phyloP scores from a whole-genome alignment of 2,329 filamentous ascomycete genomes.

The Colletotrichum trifolii region DNA sequence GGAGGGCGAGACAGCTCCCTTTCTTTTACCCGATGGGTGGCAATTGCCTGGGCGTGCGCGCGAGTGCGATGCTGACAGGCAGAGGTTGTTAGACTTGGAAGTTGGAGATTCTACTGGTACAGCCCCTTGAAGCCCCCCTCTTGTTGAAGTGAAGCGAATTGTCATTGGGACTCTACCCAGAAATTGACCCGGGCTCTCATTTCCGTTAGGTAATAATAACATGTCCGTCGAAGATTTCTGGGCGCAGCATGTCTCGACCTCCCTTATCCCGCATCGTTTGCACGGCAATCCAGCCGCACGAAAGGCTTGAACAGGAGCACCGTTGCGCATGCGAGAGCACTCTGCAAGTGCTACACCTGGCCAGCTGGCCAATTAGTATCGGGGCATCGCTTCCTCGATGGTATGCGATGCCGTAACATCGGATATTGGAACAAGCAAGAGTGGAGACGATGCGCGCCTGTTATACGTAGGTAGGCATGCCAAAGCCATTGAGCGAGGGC shows the following conservation, averaged over 20 bases:
- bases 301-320: constrained; percentile 22
- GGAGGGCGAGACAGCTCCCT: constrained; percentile 10
- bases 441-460: constrained; percentile 19
- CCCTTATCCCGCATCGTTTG: not conserved
- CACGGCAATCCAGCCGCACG: constrained; percentile 25
- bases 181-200: not conserved
- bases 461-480: constrained; percentile 10
- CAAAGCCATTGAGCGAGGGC: not conserved
- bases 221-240: constrained; percentile 4
- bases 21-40: constrained; percentile 12
- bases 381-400: constrained; percentile 32
- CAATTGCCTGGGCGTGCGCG: constrained; percentile 23
- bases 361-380: constrained; percentile 7
- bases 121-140: not conserved
- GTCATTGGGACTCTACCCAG: constrained; percentile 6
- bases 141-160: not conserved
- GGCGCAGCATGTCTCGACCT: constrained; percentile 20
- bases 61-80: constrained; percentile 13
- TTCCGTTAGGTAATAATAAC: constrained; percentile 11
- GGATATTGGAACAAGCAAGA: constrained; percentile 32
- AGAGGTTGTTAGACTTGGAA: not conserved
- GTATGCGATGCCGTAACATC: constrained; percentile 27
- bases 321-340: constrained; percentile 1
- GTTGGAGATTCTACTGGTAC: too few species aligned
- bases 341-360: not conserved